Conservation (phyloP, 257 asterid species). For the Lycium ferocissimum region DNA sequence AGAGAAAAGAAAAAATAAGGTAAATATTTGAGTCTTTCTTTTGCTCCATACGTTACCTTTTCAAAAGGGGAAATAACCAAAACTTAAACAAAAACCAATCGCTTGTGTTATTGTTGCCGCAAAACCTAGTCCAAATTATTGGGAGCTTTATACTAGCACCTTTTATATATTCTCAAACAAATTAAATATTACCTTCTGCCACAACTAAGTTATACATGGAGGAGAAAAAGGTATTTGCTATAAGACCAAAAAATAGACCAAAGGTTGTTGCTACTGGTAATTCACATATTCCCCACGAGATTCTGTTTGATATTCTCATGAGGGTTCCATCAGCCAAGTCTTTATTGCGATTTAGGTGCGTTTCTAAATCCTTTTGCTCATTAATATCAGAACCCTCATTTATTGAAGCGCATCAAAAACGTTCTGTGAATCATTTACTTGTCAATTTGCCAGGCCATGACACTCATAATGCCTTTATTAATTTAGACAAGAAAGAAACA, state of each 20-base stretch:
- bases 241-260: background rate
- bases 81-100: too few relatives aligned
- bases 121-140: too few relatives aligned
- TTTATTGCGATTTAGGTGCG: background rate
- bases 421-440: background rate
- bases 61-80: too few relatives aligned
- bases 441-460: background rate
- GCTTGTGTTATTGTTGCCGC: too few relatives aligned
- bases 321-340: background rate
- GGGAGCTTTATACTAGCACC: too few relatives aligned
- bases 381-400: background rate
- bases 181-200: too few relatives aligned
- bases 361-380: background rate
- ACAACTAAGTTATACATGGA: too few relatives aligned
- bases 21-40: too few relatives aligned
- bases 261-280: too few relatives aligned
- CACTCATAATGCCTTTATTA: background rate
- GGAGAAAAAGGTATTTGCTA: background rate
- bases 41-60: too few relatives aligned
- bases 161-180: too few relatives aligned
- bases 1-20: too few relatives aligned
- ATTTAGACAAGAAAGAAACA: background rate
- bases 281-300: background rate
- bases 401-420: background rate
- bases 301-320: background rate